Conservation (phyloP, 805 yeast species). For the Metschnikowia gelsemii region DNA sequence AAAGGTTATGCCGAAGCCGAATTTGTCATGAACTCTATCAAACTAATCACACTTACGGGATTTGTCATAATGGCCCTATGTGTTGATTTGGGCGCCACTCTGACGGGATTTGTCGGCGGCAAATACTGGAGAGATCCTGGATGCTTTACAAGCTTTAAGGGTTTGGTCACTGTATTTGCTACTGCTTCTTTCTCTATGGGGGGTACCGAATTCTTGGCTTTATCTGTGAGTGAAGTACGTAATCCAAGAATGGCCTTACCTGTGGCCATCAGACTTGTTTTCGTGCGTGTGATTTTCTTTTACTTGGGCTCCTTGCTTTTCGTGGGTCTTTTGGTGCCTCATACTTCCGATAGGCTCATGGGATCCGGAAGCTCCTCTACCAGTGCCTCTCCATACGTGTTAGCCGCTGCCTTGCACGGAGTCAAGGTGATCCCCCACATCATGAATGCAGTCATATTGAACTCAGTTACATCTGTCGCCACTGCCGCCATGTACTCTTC, state of each 20-base stretch:
- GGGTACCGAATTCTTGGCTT: conserved; percentile 41
- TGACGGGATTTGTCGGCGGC: conserved; percentile 40
- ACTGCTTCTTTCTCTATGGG: conserved; percentile 44
- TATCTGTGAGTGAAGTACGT: conserved; percentile 39
- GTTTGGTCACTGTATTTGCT: conserved; percentile 39
- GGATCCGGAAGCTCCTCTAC: conserved; percentile 34
- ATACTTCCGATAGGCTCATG: conserved; percentile 32
- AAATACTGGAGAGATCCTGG: conserved; percentile 43
- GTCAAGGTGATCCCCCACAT: conserved; percentile 31
- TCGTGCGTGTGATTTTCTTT: conserved; percentile 38
- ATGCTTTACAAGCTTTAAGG: conserved; percentile 38
- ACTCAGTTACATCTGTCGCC: conserved; percentile 33
- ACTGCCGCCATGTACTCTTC: conserved; percentile 33
- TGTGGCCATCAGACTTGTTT: conserved; percentile 41
- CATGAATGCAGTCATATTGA: conserved; percentile 33
- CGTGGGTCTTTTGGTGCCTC: conserved; percentile 42
- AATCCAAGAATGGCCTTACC: conserved; percentile 42
- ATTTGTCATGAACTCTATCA: conserved; percentile 38
- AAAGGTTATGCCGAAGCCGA: conserved; percentile 49
- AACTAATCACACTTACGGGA: conserved; percentile 38
- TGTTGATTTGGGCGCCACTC: conserved; percentile 36
- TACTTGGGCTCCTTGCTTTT: conserved; percentile 41
- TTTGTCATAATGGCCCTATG: conserved; percentile 43
- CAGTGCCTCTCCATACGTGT: conserved; percentile 29
- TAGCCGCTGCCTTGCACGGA: conserved; percentile 30